Percentiles rank a stretch among this genome's conserved stretches.
These are phyloP conservation scores for Pleurotus platypus DNA, from an alignment of 768 basidiomycete species.

Conservation along the genomic window DNA sequence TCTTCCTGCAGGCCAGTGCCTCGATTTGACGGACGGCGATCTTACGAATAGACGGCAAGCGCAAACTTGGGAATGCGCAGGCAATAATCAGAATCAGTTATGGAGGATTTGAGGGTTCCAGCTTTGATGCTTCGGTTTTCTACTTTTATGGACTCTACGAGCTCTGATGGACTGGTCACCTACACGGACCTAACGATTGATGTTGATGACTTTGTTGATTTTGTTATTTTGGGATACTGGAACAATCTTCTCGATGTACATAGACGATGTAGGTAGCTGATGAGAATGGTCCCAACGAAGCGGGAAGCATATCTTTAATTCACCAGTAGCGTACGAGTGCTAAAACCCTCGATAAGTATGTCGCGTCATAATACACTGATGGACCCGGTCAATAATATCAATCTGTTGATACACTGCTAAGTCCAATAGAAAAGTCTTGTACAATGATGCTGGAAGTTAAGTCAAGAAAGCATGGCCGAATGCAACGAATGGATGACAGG, in stretches of 20 bases:
- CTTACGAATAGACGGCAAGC: constrained; percentile 15
- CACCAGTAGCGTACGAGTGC: too few relatives aligned
- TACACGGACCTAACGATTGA: background rate
- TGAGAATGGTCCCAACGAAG: too few relatives aligned
- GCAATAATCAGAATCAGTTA: constrained; percentile 15
- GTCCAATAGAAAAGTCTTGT: constrained; percentile 1
- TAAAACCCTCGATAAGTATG: background rate
- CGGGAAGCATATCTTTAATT: too few relatives aligned
- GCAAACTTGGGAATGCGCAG: constrained; percentile 18
- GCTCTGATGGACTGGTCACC: background rate
- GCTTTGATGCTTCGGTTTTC: background rate
- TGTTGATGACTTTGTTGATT: background rate
- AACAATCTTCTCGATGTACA: too few relatives aligned
- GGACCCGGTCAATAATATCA: background rate
- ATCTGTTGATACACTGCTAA: constrained; percentile 6
- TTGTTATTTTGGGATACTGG: too few relatives aligned
- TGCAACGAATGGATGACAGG: background rate
- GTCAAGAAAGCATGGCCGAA: constrained; percentile 7
- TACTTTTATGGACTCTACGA: background rate
- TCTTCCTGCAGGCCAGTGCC: constrained; percentile 15
- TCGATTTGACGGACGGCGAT: constrained; percentile 18
- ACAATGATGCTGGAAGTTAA: constrained; percentile 4
- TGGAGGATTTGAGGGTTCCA: constrained; percentile 8
- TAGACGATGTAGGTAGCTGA: too few relatives aligned
- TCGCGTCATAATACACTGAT: background rate